Conservation (phyloP, 164 flowering plant genomes). For the Litsea cubeba region DNA sequence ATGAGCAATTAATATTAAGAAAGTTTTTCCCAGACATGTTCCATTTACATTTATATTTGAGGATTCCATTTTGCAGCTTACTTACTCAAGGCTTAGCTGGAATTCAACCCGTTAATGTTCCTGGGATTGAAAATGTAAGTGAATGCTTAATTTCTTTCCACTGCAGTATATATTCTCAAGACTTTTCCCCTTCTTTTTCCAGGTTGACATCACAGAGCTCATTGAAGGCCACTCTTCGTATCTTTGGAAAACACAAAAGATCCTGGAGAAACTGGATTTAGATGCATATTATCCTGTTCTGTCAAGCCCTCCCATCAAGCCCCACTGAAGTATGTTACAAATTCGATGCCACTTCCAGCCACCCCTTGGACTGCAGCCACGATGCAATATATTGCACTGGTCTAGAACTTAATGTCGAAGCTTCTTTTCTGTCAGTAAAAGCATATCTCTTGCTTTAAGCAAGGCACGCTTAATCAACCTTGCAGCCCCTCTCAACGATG, state of each 20-base stretch:
- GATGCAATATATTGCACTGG: background rate
- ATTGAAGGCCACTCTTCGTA: slow-evolving; percentile 56
- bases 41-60: background rate
- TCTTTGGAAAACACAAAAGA: slow-evolving; percentile 65
- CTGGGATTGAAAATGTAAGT: slow-evolving; percentile 90
- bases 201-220: slow-evolving; percentile 44
- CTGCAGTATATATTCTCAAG: background rate
- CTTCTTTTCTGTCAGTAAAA: no score
- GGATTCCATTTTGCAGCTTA: slow-evolving; percentile 40
- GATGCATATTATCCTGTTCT: slow-evolving; percentile 74
- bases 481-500: background rate
- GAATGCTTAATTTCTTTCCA: background rate
- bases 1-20: slow-evolving; percentile 9
- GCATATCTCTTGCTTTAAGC: no score
- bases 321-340: background rate
- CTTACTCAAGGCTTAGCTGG: slow-evolving; percentile 92
- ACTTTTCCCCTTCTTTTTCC: slow-evolving; percentile 1
- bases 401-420: no score
- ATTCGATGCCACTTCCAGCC: background rate
- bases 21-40: background rate
- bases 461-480: no score
- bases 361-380: background rate
- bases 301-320: slow-evolving; percentile 19
- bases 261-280: slow-evolving; percentile 69
- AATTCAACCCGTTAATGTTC: slow-evolving; percentile 68